Conservation (phyloP, 257 asterid species). For the Solanum bulbocastanum region DNA sequence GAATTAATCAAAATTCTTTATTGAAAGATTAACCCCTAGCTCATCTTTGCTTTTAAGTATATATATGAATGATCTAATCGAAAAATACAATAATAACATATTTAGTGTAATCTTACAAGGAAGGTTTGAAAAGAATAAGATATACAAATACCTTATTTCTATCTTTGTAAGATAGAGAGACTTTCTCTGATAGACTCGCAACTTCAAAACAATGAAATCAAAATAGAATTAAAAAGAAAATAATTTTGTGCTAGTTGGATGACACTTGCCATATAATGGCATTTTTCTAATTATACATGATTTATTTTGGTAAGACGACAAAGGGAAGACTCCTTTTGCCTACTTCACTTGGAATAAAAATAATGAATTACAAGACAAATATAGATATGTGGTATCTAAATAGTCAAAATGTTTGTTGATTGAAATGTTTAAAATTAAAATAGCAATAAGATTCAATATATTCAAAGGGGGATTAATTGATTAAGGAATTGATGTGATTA, state of each 20-base stretch:
- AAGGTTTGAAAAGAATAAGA: not conserved
- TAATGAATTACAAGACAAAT: not conserved
- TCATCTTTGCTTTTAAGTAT: constrained; percentile 6
- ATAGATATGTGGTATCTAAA: not conserved
- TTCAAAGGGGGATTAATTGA: not conserved
- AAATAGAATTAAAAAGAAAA: not conserved
- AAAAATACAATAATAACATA: not conserved
- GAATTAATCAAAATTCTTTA: not conserved
- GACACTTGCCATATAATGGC: not conserved
- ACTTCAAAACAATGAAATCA: not conserved
- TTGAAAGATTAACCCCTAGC: not conserved
- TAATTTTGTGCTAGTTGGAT: not conserved
- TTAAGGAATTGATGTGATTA: not conserved
- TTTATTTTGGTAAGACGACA: not conserved
- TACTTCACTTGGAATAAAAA: not conserved
- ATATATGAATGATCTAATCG: not conserved
- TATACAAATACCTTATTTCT: not conserved
- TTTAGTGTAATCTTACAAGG: not conserved
- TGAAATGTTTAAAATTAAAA: not conserved
- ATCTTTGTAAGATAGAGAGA: not conserved
- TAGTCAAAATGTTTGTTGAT: not conserved
- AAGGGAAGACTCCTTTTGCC: not conserved
- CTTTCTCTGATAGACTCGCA: not conserved
- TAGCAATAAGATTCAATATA: not conserved
- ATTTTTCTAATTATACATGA: not conserved